Base-by-base conservation (phyloP, 2,329 filamentous ascomycete species). In the Coccinonectria pachysandricola region DNA sequence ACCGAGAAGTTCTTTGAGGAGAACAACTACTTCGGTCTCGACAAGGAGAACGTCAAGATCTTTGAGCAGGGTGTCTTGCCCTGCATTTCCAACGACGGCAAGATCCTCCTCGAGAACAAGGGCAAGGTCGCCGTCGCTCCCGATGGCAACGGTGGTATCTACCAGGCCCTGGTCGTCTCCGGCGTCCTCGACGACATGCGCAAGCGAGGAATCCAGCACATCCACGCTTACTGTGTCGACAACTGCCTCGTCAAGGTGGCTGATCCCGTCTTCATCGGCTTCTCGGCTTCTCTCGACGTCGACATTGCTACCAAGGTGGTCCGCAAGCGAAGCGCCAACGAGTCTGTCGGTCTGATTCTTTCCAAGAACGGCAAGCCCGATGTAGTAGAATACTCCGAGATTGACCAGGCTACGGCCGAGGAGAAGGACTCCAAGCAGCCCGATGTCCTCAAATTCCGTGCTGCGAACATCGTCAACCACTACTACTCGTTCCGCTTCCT, bases 221-320 rank as follows among this genome's bases (percentile, higher is more conserved):
- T 98, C 36, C 88, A 98, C 59, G 81, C 87, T 24, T 96, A 96
- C 70, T 95, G 91, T 51, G 91, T 98, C 23, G 91, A 98, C 64
- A 98, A 98, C 68, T 96, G 88, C 63, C 72, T 98, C n/a, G 88
- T 94, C 54, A 88, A 85, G 62, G 88, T 98, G n/a, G 88, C 88
- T 15, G 91, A 98, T 50, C 91, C 91, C 9, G 72, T 85, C 43
- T 96, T 98, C 63, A 79, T 96, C 46, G 91, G 91, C 43, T 96
- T 96, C 60, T 73, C 86, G 4, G 86, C 88, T 21, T 73, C 78
- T 26, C 83, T 88, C 56, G 64, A 85, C 34, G 88, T 95, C 44
- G 86, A 94, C 60, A 92, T 98, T 48, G 88, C 88, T 16, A 98
- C 91, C 44, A 98, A 98, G 68, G 91, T 95, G n/a, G 91, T 98